Evolutionary conservation across 176 grass and related monocot species (phyloP).

Genomic region (Rhynchospora pubera): DNA sequence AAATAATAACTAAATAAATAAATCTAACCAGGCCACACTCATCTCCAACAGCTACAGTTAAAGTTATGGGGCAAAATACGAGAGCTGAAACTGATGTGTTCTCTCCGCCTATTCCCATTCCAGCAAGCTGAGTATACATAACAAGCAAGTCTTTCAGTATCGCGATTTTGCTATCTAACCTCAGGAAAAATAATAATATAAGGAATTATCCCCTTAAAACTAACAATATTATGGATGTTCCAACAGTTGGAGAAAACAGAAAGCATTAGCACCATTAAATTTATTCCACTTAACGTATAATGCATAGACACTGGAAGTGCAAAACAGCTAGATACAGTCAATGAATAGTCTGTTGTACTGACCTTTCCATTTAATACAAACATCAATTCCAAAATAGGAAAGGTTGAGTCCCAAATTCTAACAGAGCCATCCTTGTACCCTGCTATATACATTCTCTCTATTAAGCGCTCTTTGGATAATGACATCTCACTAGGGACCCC

Average conservation of each 20-base stretch:
- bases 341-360: slow-evolving; percentile 13
- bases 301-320: background rate
- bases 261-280: slow-evolving; percentile 13
- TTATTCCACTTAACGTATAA: background rate
- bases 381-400: slow-evolving; percentile 63
- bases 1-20: slow-evolving; percentile 17
- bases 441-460: slow-evolving; percentile 77
- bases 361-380: slow-evolving; percentile 87
- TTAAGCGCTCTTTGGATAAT: slow-evolving; percentile 35
- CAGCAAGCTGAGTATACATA: slow-evolving; percentile 42
- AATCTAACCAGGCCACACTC: slow-evolving; percentile 88
- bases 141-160: slow-evolving; percentile 2
- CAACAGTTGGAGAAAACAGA: slow-evolving; percentile 16
- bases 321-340: background rate
- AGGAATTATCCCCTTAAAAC: background rate
- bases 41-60: slow-evolving; percentile 78
- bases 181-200: background rate
- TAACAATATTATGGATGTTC: background rate
- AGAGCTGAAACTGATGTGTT: slow-evolving; percentile 65
- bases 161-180: background rate
- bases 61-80: slow-evolving; percentile 54
- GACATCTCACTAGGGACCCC: slow-evolving; percentile 90
- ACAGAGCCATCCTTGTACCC: slow-evolving; percentile 97
- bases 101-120: slow-evolving; percentile 43
- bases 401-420: slow-evolving; percentile 93